A percentile compares a stretch with the other conserved stretches of the same genome.
Evolutionary conservation across 768 basidiomycete species (phyloP).

Genomic region (Kwoniella sp.): DNA sequence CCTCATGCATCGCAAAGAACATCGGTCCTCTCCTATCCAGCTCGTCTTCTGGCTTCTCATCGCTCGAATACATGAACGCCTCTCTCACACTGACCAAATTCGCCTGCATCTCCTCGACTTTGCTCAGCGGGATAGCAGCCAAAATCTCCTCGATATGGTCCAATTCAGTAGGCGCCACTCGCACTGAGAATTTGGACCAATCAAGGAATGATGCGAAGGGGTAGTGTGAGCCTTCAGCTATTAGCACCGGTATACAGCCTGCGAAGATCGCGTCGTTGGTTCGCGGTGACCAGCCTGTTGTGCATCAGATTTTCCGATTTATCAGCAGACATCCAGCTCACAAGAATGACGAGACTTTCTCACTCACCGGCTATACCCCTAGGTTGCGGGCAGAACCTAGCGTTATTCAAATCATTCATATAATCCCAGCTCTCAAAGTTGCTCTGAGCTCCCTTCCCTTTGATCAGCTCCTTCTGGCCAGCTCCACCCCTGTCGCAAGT

Average conservation of each 20-base stretch:
- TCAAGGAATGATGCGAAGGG: slow-evolving; percentile 58
- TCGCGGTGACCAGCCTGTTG: slow-evolving; percentile 57
- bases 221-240: slow-evolving; percentile 57
- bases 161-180: slow-evolving; percentile 56
- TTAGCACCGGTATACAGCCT: slow-evolving; percentile 59
- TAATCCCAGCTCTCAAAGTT: slow-evolving; percentile 50
- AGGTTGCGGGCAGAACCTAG: slow-evolving; percentile 54
- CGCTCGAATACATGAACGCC: slow-evolving; percentile 57
- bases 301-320: slow-evolving; percentile 6
- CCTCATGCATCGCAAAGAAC: slow-evolving; percentile 57
- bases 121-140: slow-evolving; percentile 47
- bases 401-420: slow-evolving; percentile 49
- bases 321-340: too few species aligned
- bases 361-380: slow-evolving; percentile 52
- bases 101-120: slow-evolving; percentile 56
- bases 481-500: slow-evolving; percentile 50
- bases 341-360: background rate
- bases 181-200: slow-evolving; percentile 58
- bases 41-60: slow-evolving; percentile 53
- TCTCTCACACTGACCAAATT: slow-evolving; percentile 57
- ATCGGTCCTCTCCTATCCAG: slow-evolving; percentile 55
- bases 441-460: slow-evolving; percentile 45
- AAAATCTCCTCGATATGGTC: slow-evolving; percentile 57
- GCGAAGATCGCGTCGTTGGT: slow-evolving; percentile 58
- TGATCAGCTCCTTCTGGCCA: slow-evolving; percentile 36